Percentiles rank a stretch among this genome's conserved stretches.
These are phyloP conservation scores for Arthrinium puccinioides DNA, from an alignment of 2,329 filamentous ascomycete genomes.

Conservation along the genomic window DNA sequence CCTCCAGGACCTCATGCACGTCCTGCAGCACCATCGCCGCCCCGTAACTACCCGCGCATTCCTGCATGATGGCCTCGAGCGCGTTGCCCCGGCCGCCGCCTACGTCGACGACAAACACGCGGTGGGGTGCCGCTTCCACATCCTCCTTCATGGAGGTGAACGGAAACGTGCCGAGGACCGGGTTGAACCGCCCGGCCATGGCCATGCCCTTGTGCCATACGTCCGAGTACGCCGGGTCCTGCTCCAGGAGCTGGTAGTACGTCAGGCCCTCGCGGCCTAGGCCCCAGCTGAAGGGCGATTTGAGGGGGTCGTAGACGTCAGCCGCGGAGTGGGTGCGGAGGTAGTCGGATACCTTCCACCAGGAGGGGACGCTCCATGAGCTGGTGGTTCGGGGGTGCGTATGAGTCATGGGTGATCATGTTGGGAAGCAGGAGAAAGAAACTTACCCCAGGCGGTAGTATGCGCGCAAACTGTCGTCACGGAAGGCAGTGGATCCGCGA, in stretches of 20 bases:
- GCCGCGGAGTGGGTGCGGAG: slow-evolving; percentile 21
- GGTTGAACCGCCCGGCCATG: slow-evolving; percentile 23
- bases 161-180: slow-evolving; percentile 27
- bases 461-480: neutral
- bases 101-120: slow-evolving; percentile 23
- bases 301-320: slow-evolving; percentile 22
- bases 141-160: slow-evolving; percentile 20
- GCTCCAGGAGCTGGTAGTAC: slow-evolving; percentile 25
- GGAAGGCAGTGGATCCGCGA: neutral
- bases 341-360: slow-evolving; percentile 16
- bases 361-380: slow-evolving; percentile 2
- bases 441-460: slow-evolving; percentile 4
- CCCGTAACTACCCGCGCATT: slow-evolving; percentile 15
- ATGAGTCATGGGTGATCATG: too few species aligned
- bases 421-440: too few species aligned
- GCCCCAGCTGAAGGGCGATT: slow-evolving; percentile 24
- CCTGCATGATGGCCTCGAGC: slow-evolving; percentile 19
- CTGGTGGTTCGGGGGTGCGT: too few species aligned
- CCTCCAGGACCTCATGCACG: slow-evolving; percentile 24
- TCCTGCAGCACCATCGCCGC: slow-evolving; percentile 25
- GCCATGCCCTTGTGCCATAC: slow-evolving; percentile 26
- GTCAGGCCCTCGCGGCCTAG: slow-evolving; percentile 25
- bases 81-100: slow-evolving; percentile 23
- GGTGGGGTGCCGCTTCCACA: slow-evolving; percentile 19
- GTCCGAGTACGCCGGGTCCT: slow-evolving; percentile 18